Conservation (phyloP, 1,284 basidiomycete genomes). For the Mycena citricolor region DNA sequence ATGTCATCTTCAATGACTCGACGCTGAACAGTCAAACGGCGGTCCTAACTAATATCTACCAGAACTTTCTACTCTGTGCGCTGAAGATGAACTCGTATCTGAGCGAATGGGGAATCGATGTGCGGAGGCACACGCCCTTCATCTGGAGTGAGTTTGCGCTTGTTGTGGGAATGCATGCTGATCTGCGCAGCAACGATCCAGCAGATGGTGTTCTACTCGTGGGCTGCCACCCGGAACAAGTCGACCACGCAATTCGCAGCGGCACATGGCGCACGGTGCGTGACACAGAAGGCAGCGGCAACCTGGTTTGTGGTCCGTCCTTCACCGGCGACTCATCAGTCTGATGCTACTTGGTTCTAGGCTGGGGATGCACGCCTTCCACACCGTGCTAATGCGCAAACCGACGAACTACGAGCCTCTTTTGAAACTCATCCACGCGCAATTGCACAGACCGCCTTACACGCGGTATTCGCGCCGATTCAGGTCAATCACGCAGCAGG, state of each 20-base stretch:
- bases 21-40: slow-evolving; percentile 63
- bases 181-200: slow-evolving; percentile 51
- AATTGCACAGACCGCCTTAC: slow-evolving; percentile 47
- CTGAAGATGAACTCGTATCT: slow-evolving; percentile 90
- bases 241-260: slow-evolving; percentile 44
- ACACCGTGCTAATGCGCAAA: slow-evolving; percentile 59
- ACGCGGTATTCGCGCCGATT: slow-evolving; percentile 44
- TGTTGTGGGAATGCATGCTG: background rate
- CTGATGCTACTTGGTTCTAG: slow-evolving; percentile 38
- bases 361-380: slow-evolving; percentile 81
- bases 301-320: slow-evolving; percentile 48
- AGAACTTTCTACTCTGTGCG: slow-evolving; percentile 82
- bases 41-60: slow-evolving; percentile 82
- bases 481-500: slow-evolving; percentile 48
- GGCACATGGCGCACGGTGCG: slow-evolving; percentile 36
- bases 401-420: slow-evolving; percentile 48
- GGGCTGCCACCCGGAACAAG: slow-evolving; percentile 51
- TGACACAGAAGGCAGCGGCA: slow-evolving; percentile 52
- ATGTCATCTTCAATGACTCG: slow-evolving; percentile 79
- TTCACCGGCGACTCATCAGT: background rate
- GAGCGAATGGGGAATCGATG: slow-evolving; percentile 25
- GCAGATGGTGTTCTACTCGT: slow-evolving; percentile 57
- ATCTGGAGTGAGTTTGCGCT: slow-evolving; percentile 7
- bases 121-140: slow-evolving; percentile 11
- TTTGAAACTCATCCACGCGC: slow-evolving; percentile 48